Evolutionary conservation across 2,329 filamentous ascomycete species (phyloP), one percentile per base, ranked within the genome.

Genomic region (Taxawa tesnikishii): DNA sequence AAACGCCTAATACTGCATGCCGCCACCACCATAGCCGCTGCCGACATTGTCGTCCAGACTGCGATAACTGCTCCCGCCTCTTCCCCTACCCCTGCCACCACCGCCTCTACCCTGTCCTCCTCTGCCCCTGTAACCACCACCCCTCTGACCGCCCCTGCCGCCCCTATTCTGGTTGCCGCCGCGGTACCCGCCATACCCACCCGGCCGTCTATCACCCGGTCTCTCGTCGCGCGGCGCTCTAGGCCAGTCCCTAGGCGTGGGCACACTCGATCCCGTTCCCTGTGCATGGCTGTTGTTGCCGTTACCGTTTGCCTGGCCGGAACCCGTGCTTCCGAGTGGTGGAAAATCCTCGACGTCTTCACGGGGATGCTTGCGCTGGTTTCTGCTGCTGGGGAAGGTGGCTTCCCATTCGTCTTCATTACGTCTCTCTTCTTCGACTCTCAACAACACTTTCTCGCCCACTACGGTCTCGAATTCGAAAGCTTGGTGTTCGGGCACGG

Each of bases 391-490:
- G 18, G 68, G 63, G 41, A 74, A 74, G 12, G 71, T 58, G 45
- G 67, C 71, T 44, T 81, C 74, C 47, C 74, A 75, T 39, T 74
- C 69, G 40, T 71, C 73, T 45, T 80, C 75, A 15, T 59, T 55
- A 3, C 62, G 59, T 31, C 75, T 54, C 60, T 88, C 82, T 32
- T 75, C 66, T 53, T 94, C 84, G 28, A 96, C 77, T 2, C 81
- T 72, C 31, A 96, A 59, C 41, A 90, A 67, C 11, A 83, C 73
- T 60, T 92, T 94, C 58, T 96, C 87, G 12, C 81, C 81, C 1
- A 96, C 83, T 0, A 73, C 75, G 1, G 81, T 85, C 40, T 92
- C 83, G 46, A 96, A 85, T 5, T 75, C 68, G 48, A 87, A 75
- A 0, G 75, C 68, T 46, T 81, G 73, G 6, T 84, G 76, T 4